These are phyloP conservation scores for Ciborinia camelliae DNA, from an alignment of 2,329 filamentous ascomycete genomes.

Conservation along the genomic window DNA sequence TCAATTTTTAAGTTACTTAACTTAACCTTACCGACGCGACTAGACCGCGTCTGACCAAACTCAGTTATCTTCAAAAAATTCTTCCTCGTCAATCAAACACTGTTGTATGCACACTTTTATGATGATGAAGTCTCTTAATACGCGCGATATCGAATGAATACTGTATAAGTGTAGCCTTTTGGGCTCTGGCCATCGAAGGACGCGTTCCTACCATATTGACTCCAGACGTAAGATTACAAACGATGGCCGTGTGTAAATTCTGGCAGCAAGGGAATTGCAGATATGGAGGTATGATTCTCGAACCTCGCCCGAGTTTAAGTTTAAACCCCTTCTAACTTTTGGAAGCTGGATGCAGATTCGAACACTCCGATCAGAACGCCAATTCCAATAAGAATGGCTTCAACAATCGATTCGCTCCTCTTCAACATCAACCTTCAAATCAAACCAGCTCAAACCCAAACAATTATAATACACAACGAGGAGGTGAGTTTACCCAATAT, in stretches of 20 bases:
- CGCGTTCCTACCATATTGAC: neutral
- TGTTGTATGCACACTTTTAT: neutral
- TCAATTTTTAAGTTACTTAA: neutral
- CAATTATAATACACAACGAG: slow-evolving; percentile 25
- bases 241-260: slow-evolving; percentile 51
- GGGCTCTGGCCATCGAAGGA: slow-evolving; percentile 6
- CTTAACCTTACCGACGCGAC: slow-evolving; percentile 2
- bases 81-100: neutral
- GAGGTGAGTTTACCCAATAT: slow-evolving; percentile 20
- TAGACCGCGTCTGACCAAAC: slow-evolving; percentile 7
- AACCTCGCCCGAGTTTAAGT: neutral
- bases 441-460: slow-evolving; percentile 24
- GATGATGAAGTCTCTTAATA: neutral
- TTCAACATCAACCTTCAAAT: slow-evolving; percentile 22
- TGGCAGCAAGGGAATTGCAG: slow-evolving; percentile 63
- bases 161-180: slow-evolving; percentile 7
- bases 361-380: slow-evolving; percentile 45
- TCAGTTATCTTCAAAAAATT: slow-evolving; percentile 3
- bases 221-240: neutral
- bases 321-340: slow-evolving; percentile 17
- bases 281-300: slow-evolving; percentile 38
- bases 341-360: slow-evolving; percentile 55
- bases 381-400: slow-evolving; percentile 32
- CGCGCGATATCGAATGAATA: slow-evolving; percentile 9
- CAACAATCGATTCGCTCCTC: slow-evolving; percentile 38